Evolutionary conservation across 176 grass and related monocot species (phyloP), one percentile per base, ranked within the genome.

Genomic region (Cymbopogon citratus): DNA sequence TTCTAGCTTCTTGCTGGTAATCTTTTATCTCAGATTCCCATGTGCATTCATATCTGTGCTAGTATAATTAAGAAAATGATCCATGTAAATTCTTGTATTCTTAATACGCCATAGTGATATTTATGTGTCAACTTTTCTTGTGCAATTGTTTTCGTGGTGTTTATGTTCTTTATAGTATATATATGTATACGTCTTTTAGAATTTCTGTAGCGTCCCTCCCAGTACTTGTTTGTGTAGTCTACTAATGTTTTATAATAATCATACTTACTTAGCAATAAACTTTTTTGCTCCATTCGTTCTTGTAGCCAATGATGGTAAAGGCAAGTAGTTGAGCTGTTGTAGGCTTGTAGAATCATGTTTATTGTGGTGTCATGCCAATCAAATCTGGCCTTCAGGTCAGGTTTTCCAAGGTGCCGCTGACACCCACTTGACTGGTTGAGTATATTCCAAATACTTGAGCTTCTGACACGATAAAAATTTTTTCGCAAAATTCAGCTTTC

Each of bases 21-120:
- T 80, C 28, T 54, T 35, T 65, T 61, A 29, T 86, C 35, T 8
- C 24, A 54, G 39, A 73, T 52, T 29, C 56, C 13, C 23, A 0
- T 39, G 76, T 44, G 56, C 25, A 48, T 86, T 28, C 31, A 14
- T 54, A 31, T 38, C 6, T 64, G 49, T 29, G 59, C 23, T 56
- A 41, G 49, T 80, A 63, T 73, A 56, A 54, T 69, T 72, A 31
- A 78, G 27, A 71, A 63, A 52, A 31, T 33, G 6, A 80, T 49
- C 59, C 68, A 65, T 74, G 76, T 80, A 80, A 74, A 24, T 80
- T 77, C 27, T 40, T 84, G 16, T 59, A 31, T 40, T 15, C 18
- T 44, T 31, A 38, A 69, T 65, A 4, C 44, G 54, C 12, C 5
- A 71, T 73, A 82, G 67, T 72, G 36, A 60, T 70, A 62, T 60